Evolutionary conservation across 1,139 yeast species (phyloP), one percentile per base, ranked within the genome.

Genomic region (Pichia sorboxylosa): DNA sequence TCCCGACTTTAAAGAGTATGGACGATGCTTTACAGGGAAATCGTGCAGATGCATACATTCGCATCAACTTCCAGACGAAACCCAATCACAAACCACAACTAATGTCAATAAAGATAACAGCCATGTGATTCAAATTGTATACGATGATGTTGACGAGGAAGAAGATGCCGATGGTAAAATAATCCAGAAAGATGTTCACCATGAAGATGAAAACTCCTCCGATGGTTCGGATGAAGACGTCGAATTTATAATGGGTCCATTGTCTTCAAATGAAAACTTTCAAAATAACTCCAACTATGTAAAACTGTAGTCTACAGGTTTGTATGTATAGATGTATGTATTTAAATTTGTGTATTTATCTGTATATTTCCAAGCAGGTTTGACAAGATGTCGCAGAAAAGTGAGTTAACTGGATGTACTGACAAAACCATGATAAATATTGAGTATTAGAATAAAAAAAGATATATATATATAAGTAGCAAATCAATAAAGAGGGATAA

Each of bases 1-100:
- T 52, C 92, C 93, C 0, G 90, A 80, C 47, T 72, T 64, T 43
- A 77, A 71, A 41, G 74, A 71, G 39, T 58, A 60, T 15, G 80
- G 80, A 11, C 48, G 45, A 15, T 81, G 93, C 52, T 61, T 69
- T 1, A 54, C 69, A 36, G 38, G 36, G 1, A 24, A 32, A 13
- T 24, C 14, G 9, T 43, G 45, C 26, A 31, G 28, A 7, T 39
- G 40, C 26, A 16, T 25, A 2, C 35, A 36, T n/a, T n/a, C n/a
- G n/a, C n/a, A n/a, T n/a, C n/a, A n/a, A n/a, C n/a, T n/a, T n/a
- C n/a, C n/a, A n/a, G n/a, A n/a, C n/a, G n/a, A n/a, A n/a, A n/a
- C n/a, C n/a, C n/a, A n/a, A n/a, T n/a, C n/a, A n/a, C n/a, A 20
- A 11, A 20, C 8, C 11, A 20, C 8, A 20, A 20, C 11, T 11